A percentile compares a stretch with the other conserved stretches of the same genome.
Evolutionary conservation across 768 basidiomycete genomes (phyloP).

Genomic region (Leccinum ochraceum): DNA sequence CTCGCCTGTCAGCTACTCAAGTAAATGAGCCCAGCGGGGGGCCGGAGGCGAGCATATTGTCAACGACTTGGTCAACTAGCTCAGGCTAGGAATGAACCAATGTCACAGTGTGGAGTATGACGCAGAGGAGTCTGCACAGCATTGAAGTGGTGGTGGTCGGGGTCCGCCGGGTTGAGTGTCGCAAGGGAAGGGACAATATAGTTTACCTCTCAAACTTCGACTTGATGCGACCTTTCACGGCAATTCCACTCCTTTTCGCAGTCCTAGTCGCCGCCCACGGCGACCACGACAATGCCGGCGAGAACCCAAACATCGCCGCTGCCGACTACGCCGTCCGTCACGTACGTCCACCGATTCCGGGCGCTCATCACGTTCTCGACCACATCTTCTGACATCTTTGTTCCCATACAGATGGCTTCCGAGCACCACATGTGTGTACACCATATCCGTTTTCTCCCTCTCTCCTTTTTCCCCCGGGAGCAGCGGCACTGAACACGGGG

Average conservation of each 20-base stretch:
- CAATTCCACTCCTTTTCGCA: conserved; percentile 40
- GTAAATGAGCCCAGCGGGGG: no score
- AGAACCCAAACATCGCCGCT: conserved; percentile 54
- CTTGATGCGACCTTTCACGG: conserved; percentile 50
- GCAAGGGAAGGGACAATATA: not conserved
- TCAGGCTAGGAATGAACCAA: no score
- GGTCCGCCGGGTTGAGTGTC: conserved; percentile 12
- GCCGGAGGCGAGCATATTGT: no score
- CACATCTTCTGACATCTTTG: conserved; percentile 17
- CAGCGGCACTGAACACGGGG: not conserved
- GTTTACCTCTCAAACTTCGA: conserved; percentile 10
- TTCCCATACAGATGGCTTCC: conserved; percentile 67
- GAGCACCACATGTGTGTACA: conserved; percentile 80
- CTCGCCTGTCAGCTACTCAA: no score
- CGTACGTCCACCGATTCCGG: conserved; percentile 53
- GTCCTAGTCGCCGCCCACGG: conserved; percentile 54
- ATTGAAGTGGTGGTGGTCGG: conserved; percentile 19
- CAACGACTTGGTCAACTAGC: no score
- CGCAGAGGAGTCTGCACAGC: no score
- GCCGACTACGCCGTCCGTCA: conserved; percentile 82
- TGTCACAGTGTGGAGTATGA: not conserved
- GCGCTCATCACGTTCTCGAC: not conserved
- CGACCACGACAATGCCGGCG: conserved; percentile 54
- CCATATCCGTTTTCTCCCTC: conserved; percentile 1
- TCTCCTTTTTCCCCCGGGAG: not conserved